Evolutionary conservation across 2,329 filamentous ascomycete species (phyloP), one percentile per base, ranked within the genome.

Genomic region (Albifimbria verrucaria): DNA sequence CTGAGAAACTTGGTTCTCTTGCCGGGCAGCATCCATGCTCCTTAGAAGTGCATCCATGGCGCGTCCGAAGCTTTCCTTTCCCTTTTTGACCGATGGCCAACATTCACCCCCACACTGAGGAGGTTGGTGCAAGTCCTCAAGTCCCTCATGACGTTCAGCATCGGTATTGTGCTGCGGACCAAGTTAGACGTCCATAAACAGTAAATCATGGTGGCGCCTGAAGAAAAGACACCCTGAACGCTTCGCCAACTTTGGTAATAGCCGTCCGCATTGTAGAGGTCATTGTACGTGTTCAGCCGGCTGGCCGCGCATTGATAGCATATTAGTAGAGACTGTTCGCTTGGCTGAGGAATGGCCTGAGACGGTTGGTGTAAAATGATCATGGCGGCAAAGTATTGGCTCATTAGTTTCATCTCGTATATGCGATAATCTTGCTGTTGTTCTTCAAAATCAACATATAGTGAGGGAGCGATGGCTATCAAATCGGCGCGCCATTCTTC

Each of bases 21-120:
- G 32, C 11, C 32, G 32, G 11, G 32, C 11, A n/a, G 12, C 12
- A 39, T 39, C 32, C 11, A 39, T 5, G 5, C 32, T 39, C 5
- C 18, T 5, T 6, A 39, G 32, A 12, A 39, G 32, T 39, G 32
- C 32, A 39, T 39, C 32, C 32, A 39, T 39, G 32, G 32, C 32
- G 32, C 32, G 32, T 3, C 57, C 68, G 45, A 71, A 69, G 42
- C 64, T 69, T 3, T 59, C 56, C 32, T 65, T 65, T 2, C 65
- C 65, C 7, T 56, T 66, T 12, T 64, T 67, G 18, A 66, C 67
- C 1, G 67, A 70, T 7, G 68, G 69, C 71, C 71, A 73, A 70
- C 70, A 73, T 50, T 72, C 69, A 4, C 71, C 68, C 3, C 70
- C 17, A 71, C 62, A n/a, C 66, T 70, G 3, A 73, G 62, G 3